These are phyloP conservation scores for Metschnikowia peoriensis DNA, from an alignment of 805 yeast species.

Conservation along the genomic window DNA sequence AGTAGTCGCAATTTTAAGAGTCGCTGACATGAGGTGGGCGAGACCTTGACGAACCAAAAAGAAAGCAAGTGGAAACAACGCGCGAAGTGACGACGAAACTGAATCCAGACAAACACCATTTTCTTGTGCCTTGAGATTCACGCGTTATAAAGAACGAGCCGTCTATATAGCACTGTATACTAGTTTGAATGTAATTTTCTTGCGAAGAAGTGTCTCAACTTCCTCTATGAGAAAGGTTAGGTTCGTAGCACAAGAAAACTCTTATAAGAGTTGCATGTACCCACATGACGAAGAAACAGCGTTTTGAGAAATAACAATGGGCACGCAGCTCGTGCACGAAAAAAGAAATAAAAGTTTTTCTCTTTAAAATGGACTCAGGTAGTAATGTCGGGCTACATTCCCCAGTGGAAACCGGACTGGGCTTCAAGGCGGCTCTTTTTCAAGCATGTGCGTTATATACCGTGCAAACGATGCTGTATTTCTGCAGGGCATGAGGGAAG, in stretches of 20 bases:
- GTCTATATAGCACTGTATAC: slow-evolving; percentile 1
- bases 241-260: background rate
- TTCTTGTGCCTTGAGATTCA: background rate
- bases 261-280: too few species aligned
- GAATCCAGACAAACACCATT: background rate
- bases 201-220: background rate
- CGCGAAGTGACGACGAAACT: background rate
- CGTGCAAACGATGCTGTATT: background rate
- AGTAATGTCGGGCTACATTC: background rate
- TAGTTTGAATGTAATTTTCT: background rate
- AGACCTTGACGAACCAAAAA: background rate
- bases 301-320: background rate
- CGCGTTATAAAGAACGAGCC: background rate
- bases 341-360: too few species aligned
- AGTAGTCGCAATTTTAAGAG: background rate
- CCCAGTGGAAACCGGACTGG: background rate
- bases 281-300: background rate
- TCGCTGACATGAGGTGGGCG: background rate
- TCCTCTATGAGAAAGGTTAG: background rate
- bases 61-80: background rate
- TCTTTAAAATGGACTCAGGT: background rate
- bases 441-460: background rate
- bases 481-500: background rate
- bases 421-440: background rate
- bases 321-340: background rate